Percentiles rank a stretch among this genome's conserved stretches.
phyloP scores from a whole-genome alignment of 169 alveolate species.

The Babesia ovis region DNA sequence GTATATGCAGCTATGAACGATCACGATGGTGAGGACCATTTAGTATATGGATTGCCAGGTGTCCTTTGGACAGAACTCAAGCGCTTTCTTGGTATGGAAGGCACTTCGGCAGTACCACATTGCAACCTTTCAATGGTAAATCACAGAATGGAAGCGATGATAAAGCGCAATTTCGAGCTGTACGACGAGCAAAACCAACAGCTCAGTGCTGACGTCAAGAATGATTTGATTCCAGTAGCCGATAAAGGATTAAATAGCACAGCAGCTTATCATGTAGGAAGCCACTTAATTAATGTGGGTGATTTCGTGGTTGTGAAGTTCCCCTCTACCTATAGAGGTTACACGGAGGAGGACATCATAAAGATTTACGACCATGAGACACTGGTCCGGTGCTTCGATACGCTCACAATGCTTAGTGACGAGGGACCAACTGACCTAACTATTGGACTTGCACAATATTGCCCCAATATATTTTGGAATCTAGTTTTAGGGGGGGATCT shows the following conservation, averaged over 20 bases:
- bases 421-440: constrained; percentile 27
- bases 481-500: constrained; percentile 47
- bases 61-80: constrained; percentile 26
- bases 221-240: neutral
- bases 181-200: constrained; percentile 8
- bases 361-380: constrained; percentile 17
- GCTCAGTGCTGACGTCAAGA: constrained; percentile 6
- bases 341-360: constrained; percentile 43
- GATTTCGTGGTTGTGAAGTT: constrained; percentile 36
- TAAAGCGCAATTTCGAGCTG: constrained; percentile 15
- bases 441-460: constrained; percentile 54
- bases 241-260: neutral
- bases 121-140: constrained; percentile 33
- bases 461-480: constrained; percentile 69
- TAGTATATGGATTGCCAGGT: constrained; percentile 3
- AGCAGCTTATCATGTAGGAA: constrained; percentile 25
- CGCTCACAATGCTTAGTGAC: constrained; percentile 6
- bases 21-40: neutral
- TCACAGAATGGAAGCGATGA: constrained; percentile 32
- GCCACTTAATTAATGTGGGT: constrained; percentile 15
- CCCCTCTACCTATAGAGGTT: constrained; percentile 30
- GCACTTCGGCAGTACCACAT: neutral
- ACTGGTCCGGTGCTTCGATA: constrained; percentile 23
- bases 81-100: constrained; percentile 16
- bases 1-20: constrained; percentile 9